Percentiles rank a stretch among this genome's conserved stretches.
Evolutionary conservation across 1,284 basidiomycete species (phyloP).

Genomic region (Moesziomyces aphidis): DNA sequence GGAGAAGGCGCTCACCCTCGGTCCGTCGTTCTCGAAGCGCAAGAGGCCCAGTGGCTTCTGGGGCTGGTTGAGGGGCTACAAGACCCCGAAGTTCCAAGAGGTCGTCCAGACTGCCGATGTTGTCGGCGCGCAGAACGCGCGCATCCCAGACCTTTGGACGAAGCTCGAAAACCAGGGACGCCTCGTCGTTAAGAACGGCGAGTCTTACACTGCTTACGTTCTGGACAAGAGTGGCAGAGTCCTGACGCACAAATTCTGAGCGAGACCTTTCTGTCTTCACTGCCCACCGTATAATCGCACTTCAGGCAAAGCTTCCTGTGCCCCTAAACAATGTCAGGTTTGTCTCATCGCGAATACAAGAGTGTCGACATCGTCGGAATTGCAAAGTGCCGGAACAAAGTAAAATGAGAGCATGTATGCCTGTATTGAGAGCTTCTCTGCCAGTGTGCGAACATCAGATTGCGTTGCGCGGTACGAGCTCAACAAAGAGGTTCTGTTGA

Average conservation of each 20-base stretch:
- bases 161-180: not conserved
- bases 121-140: not conserved
- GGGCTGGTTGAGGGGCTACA: not conserved
- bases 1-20: not conserved
- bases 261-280: not conserved
- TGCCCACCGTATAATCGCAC: too few species aligned
- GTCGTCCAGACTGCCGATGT: not conserved
- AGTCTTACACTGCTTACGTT: not conserved
- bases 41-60: too few species aligned
- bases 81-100: not conserved
- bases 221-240: slow-evolving; percentile 4
- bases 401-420: too few species aligned
- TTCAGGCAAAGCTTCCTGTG: too few species aligned
- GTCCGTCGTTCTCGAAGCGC: slow-evolving; percentile 1
- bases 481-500: slow-evolving; percentile 32
- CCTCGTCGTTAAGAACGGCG: not conserved
- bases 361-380: too few species aligned
- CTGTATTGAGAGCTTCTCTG: not conserved
- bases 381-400: too few species aligned
- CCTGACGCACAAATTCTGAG: not conserved
- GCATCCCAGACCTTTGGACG: not conserved
- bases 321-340: too few species aligned
- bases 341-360: too few species aligned
- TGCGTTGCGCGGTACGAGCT: slow-evolving; percentile 27
- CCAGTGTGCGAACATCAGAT: slow-evolving; percentile 1